A percentile compares a stretch with the other conserved stretches of the same genome.
Conservation (phyloP, 805 yeast species). For the Zygosaccharomyces siamensis region DNA sequence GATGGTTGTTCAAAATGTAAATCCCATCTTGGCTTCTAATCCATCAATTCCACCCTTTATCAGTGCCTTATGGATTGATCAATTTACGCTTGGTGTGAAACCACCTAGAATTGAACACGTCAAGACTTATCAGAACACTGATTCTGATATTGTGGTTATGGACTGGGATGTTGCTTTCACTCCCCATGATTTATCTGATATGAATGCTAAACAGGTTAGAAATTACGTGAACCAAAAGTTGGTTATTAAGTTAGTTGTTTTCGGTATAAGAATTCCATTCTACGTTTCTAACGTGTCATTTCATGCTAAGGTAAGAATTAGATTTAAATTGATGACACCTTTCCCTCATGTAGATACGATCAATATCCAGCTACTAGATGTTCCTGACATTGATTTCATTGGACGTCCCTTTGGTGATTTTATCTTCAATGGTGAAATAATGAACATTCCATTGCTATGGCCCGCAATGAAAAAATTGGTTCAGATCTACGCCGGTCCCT, state of each 20-base stretch:
- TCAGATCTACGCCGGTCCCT: slow-evolving; percentile 80
- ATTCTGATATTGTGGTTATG: slow-evolving; percentile 91
- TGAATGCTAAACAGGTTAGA: slow-evolving; percentile 78
- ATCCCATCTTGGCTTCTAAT: slow-evolving; percentile 72
- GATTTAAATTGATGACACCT: slow-evolving; percentile 82
- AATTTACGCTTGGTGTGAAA: slow-evolving; percentile 89
- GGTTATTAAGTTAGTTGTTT: slow-evolving; percentile 71
- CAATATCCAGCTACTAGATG: slow-evolving; percentile 75
- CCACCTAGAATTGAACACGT: slow-evolving; percentile 92
- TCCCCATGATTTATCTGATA: slow-evolving; percentile 84
- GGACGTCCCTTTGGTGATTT: slow-evolving; percentile 71
- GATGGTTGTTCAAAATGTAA: slow-evolving; percentile 79
- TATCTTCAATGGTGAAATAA: slow-evolving; percentile 80
- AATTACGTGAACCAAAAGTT: slow-evolving; percentile 79
- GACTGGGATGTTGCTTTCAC: slow-evolving; percentile 93
- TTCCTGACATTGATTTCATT: slow-evolving; percentile 84
- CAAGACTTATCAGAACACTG: slow-evolving; percentile 85
- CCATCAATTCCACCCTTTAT: slow-evolving; percentile 76
- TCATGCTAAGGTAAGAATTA: slow-evolving; percentile 65
- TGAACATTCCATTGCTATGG: slow-evolving; percentile 81
- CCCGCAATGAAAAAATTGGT: slow-evolving; percentile 82
- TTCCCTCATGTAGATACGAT: slow-evolving; percentile 94
- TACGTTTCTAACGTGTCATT: slow-evolving; percentile 77
- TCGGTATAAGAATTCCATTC: slow-evolving; percentile 78
- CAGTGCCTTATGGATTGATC: slow-evolving; percentile 77